Evolutionary conservation across 164 flowering plant genomes (phyloP).

Genomic region (Houttuynia cordata): DNA sequence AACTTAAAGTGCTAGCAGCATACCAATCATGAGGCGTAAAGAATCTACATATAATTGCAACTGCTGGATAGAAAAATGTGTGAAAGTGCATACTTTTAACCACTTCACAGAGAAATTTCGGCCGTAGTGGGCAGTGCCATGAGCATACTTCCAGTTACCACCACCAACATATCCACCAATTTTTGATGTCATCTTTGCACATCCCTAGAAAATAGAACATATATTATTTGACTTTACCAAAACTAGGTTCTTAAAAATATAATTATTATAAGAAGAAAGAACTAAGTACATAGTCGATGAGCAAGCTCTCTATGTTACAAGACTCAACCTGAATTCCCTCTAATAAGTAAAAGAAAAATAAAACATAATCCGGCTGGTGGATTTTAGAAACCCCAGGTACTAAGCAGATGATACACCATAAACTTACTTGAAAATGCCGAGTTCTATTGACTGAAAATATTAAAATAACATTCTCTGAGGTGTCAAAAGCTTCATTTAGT

Average conservation of each 20-base stretch:
- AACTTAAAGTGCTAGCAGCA: background rate
- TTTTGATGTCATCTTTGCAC: slow-evolving; percentile 97
- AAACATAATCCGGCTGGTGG: background rate
- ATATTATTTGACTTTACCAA: background rate
- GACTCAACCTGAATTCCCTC: background rate
- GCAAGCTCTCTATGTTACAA: too few species aligned
- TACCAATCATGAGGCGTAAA: background rate
- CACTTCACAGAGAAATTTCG: slow-evolving; percentile 91
- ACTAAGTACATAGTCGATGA: too few species aligned
- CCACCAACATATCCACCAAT: slow-evolving; percentile 90
- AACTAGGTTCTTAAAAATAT: too few species aligned
- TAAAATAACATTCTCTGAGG: slow-evolving; percentile 88
- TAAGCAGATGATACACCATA: background rate
- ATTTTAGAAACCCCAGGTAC: background rate
- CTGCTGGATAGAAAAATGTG: background rate
- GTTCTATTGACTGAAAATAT: slow-evolving; percentile 97
- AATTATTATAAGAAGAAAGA: too few species aligned
- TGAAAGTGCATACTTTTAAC: slow-evolving; percentile 56
- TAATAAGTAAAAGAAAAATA: too few species aligned
- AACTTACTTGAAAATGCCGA: slow-evolving; percentile 84
- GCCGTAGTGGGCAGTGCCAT: slow-evolving; percentile 99
- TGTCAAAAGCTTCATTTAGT: slow-evolving; percentile 96
- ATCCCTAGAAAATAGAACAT: slow-evolving; percentile 39
- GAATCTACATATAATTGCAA: background rate
- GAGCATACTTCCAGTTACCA: slow-evolving; percentile 98